Evolutionary conservation across 2,329 filamentous ascomycete genomes (phyloP).

Genomic region (Cercospora sp.): DNA sequence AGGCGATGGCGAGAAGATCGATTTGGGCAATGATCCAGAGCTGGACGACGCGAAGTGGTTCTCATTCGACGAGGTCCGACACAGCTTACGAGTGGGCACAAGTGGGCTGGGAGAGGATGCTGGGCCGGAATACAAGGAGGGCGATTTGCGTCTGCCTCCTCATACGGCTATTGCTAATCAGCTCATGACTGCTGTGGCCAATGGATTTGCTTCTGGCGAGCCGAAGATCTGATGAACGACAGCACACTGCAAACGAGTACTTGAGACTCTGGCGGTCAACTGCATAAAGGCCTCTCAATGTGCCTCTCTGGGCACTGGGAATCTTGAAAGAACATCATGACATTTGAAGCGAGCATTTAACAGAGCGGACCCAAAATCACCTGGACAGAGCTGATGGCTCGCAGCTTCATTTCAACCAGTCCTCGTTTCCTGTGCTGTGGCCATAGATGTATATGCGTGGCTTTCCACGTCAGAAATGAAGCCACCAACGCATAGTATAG

Average conservation of each 20-base stretch:
- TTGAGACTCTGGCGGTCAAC: not conserved
- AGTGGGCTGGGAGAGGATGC: constrained; percentile 66
- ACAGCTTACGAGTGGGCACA: constrained; percentile 68
- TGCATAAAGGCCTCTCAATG: not conserved
- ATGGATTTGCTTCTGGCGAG: constrained; percentile 65
- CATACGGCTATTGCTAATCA: constrained; percentile 90
- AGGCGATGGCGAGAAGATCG: constrained; percentile 69
- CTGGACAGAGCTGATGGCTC: not conserved
- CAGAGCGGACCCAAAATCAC: not conserved
- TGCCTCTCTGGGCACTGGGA: not conserved
- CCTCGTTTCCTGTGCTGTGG: not conserved
- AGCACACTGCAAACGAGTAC: not conserved
- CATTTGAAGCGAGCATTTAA: not conserved
- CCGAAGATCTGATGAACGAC: constrained; percentile 44
- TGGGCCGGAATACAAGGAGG: constrained; percentile 70
- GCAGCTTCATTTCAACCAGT: not conserved
- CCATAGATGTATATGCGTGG: not conserved
- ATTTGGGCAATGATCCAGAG: constrained; percentile 85
- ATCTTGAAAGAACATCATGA: not conserved
- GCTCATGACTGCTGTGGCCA: constrained; percentile 75
- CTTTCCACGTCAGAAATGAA: not conserved
- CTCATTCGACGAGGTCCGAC: constrained; percentile 72
- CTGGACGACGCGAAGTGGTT: constrained; percentile 91
- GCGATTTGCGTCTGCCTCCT: constrained; percentile 76
- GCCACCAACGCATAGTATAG: not conserved